Base-by-base conservation (phyloP, 1,284 basidiomycete species). In the Cronartium quercuum region DNA sequence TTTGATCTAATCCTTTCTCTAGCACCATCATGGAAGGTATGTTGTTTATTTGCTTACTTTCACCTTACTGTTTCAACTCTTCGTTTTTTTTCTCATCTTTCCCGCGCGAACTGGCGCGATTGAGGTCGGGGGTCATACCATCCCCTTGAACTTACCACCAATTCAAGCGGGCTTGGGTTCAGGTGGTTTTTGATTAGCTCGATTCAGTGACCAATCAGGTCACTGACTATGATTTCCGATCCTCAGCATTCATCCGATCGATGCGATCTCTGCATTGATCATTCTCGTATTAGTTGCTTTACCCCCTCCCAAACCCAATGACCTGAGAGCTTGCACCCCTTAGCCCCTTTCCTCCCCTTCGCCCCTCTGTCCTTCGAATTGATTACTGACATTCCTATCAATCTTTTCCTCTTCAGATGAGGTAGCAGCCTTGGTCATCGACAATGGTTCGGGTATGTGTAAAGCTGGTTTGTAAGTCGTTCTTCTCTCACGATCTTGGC, bases 381-480 rank as follows among this genome's bases (percentile, higher is more conserved):
- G n/a, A 7, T 51, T n/a, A 65, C 69, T 71, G 18, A 64, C 21
- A 40, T 55, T 15, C 44, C 44, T 68, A 57, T 57, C 58, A 47
- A n/a, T 57, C 55, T 51, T 42, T 10, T 42, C 6, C 64, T n/a
- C 7, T 41, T 66, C 44, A 78, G 79, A 80, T 76, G 80, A 80
- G 77, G 80, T 81, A 71, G 80, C 79, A 66, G 80, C 80, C 76
- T 78, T 81, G 77, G 80, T 81, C 75, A 80, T 81, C 71, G 81
- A 81, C 80, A 80, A 80, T 78, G 79, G 79, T 66, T 80, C 78
- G 21, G 91, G 90, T 83, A 93, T 92, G 90, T 92, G 90, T 87
- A 92, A 92, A 85, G 91, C 91, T 86, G 91, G 91, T 37, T 68
- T 68, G 62, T 62, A 38, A 66, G 55, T 64, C 42, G 24, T 63